Conservation (phyloP, 805 yeast species). For the Schwanniomyces occidentalis region DNA sequence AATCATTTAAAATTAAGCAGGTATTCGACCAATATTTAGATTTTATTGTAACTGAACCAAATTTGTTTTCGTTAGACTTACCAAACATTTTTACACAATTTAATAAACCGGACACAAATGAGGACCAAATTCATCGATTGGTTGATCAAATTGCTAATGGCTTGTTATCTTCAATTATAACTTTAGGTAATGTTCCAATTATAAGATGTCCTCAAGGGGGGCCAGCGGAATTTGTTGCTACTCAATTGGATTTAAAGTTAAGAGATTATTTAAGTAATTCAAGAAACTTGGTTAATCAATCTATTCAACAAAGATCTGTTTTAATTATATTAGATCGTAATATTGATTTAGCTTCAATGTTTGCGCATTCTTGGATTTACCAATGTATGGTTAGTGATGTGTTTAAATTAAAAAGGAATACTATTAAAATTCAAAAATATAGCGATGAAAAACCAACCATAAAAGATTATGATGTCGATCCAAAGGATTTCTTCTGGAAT, state of each 20-base stretch:
- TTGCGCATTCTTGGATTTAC: slow-evolving; percentile 96
- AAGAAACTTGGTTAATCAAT: slow-evolving; percentile 23
- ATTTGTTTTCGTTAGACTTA: slow-evolving; percentile 77
- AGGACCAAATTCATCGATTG: slow-evolving; percentile 65
- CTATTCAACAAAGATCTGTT: slow-evolving; percentile 62
- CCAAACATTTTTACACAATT: slow-evolving; percentile 64
- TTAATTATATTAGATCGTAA: slow-evolving; percentile 83
- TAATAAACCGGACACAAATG: slow-evolving; percentile 71
- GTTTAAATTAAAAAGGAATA: slow-evolving; percentile 76
- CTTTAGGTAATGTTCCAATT: slow-evolving; percentile 79
- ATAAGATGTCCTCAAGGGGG: slow-evolving; percentile 91
- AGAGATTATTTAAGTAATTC: slow-evolving; percentile 84
- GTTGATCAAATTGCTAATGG: slow-evolving; percentile 80
- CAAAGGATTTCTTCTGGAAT: slow-evolving; percentile 90
- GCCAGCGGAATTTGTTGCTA: slow-evolving; percentile 93
- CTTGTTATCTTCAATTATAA: slow-evolving; percentile 73
- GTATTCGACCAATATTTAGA: slow-evolving; percentile 93
- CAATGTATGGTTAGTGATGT: slow-evolving; percentile 96
- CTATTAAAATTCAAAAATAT: slow-evolving; percentile 59
- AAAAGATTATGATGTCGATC: slow-evolving; percentile 83
- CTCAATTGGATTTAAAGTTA: slow-evolving; percentile 76
- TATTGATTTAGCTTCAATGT: slow-evolving; percentile 89
- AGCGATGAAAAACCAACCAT: slow-evolving; percentile 29
- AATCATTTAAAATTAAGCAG: slow-evolving; percentile 73
- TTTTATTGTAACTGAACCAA: slow-evolving; percentile 90